Evolutionary conservation across 768 basidiomycete species (phyloP), one percentile per base, ranked within the genome.

Genomic region (Serendipita sp.): DNA sequence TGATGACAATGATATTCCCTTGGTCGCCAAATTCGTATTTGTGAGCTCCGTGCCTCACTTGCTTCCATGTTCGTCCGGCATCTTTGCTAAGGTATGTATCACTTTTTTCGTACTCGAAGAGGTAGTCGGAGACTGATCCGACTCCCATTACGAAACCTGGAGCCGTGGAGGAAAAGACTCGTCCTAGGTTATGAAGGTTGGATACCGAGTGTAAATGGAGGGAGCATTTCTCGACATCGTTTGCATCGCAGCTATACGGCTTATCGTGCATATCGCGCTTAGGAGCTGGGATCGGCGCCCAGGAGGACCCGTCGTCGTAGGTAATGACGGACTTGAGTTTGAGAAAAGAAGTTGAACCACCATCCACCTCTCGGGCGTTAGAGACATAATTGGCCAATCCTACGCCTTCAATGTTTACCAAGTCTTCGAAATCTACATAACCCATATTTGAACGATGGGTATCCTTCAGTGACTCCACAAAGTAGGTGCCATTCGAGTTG

Each of bases 61-160:
- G 91, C 28, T 70, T 75, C 95, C 96, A 99, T 3, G 83, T 82
- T 13, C 92, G 69, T 0, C 96, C 96, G 0, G 86, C 93, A 70
- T 99, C 91, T 0, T 80, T 86, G 69, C 91, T 94, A 66, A 98
- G 73, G 78, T 96, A 99, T 0, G 95, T 97, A 70, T 96, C 91
- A 70, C 89, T 85, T 44, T 96, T 86, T 47, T 88, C 84, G 69
- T 97, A 97, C 0, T 83, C 76, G 16, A 77, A 72, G 5, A 97
- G 76, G 11, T 75, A 73, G 23, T 79, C 75, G 1, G 95, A 93
- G 41, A 96, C 80, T 0, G 84, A 88, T 3, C 96, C 96, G 1
- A 98, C 92, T n/a, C 89, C 95, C 89, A 99, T 95, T 34, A 91
- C 86, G 66, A 91, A 81, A 0, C 96, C 95, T 0, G 95, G 95